These are phyloP conservation scores for Acacia pycnantha DNA, from an alignment of 331 rosid species.

Conservation along the genomic window DNA sequence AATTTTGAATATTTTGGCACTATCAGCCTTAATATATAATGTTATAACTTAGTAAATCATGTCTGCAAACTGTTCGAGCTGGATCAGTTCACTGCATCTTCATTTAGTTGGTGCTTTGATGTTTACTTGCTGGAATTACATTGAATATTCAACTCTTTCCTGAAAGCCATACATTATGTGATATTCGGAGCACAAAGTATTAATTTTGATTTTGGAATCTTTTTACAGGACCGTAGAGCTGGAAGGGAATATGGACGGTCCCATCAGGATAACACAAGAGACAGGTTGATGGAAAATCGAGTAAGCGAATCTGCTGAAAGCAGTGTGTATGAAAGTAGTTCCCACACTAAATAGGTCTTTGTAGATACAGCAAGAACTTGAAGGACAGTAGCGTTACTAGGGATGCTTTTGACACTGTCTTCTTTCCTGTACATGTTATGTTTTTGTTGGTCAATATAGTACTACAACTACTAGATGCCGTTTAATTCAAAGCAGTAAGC, in stretches of 20 bases:
- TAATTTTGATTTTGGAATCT: background rate
- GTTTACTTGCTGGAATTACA: background rate
- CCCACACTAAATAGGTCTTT: slow-evolving; percentile 31
- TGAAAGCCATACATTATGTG: background rate
- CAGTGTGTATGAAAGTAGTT: slow-evolving; percentile 59
- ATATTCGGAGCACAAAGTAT: background rate
- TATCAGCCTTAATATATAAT: background rate
- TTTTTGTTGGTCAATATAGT: slow-evolving; percentile 3
- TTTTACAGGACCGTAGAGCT: slow-evolving; percentile 53
- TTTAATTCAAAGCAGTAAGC: background rate
- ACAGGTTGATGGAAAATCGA: slow-evolving; percentile 43
- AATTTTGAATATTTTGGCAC: background rate
- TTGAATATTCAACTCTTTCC: background rate
- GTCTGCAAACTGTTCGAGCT: background rate
- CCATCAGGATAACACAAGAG: slow-evolving; percentile 28
- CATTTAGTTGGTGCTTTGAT: slow-evolving; percentile 3
- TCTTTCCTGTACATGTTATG: slow-evolving; percentile 33
- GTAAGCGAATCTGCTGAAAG: slow-evolving; percentile 63
- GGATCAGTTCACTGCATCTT: background rate
- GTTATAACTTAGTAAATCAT: background rate
- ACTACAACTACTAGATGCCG: background rate
- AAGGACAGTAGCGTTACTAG: slow-evolving; percentile 32
- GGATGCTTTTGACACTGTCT: background rate
- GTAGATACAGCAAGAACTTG: slow-evolving; percentile 47
- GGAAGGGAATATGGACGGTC: slow-evolving; percentile 55